Evolutionary conservation across 2,329 filamentous ascomycete genomes (phyloP).

Genomic region (Hypoxylon sp.): DNA sequence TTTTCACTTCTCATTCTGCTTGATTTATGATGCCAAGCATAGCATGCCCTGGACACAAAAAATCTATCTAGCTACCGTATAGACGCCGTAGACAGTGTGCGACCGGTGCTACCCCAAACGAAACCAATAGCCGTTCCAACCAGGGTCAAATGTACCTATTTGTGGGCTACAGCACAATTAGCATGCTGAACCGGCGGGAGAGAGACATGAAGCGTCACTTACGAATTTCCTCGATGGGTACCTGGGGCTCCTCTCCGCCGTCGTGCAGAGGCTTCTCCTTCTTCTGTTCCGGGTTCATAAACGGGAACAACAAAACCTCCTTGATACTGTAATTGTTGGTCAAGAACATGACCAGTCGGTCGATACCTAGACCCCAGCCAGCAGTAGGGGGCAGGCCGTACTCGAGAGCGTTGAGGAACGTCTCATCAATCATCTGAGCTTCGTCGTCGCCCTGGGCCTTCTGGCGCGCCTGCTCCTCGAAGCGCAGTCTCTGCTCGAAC

Average conservation of each 20-base stretch:
- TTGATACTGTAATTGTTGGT: slow-evolving; percentile 96
- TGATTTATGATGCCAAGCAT: slow-evolving; percentile 13
- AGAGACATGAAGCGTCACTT: slow-evolving; percentile 12
- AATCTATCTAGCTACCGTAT: slow-evolving; percentile 26
- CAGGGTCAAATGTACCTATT: slow-evolving; percentile 25
- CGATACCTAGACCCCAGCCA: slow-evolving; percentile 89
- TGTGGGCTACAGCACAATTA: slow-evolving; percentile 32
- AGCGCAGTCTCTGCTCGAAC: slow-evolving; percentile 90
- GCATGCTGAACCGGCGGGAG: background rate
- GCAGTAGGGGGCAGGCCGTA: slow-evolving; percentile 93
- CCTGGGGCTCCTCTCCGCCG: slow-evolving; percentile 38
- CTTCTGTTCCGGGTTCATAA: slow-evolving; percentile 76
- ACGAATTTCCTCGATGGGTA: slow-evolving; percentile 43
- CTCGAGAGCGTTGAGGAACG: slow-evolving; percentile 90
- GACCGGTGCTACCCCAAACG: slow-evolving; percentile 3
- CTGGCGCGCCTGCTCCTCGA: slow-evolving; percentile 95
- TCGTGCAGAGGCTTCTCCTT: slow-evolving; percentile 34
- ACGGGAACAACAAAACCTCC: slow-evolving; percentile 95
- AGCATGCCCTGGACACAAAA: slow-evolving; percentile 1
- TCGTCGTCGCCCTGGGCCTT: slow-evolving; percentile 98
- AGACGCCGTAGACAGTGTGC: slow-evolving; percentile 28
- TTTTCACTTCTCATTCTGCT: slow-evolving; percentile 35
- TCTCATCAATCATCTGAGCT: slow-evolving; percentile 95
- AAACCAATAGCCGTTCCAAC: background rate
- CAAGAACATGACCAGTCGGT: slow-evolving; percentile 94